phyloP scores from a whole-genome alignment of 1,284 basidiomycete genomes.

The Heterobasidion parviporum region DNA sequence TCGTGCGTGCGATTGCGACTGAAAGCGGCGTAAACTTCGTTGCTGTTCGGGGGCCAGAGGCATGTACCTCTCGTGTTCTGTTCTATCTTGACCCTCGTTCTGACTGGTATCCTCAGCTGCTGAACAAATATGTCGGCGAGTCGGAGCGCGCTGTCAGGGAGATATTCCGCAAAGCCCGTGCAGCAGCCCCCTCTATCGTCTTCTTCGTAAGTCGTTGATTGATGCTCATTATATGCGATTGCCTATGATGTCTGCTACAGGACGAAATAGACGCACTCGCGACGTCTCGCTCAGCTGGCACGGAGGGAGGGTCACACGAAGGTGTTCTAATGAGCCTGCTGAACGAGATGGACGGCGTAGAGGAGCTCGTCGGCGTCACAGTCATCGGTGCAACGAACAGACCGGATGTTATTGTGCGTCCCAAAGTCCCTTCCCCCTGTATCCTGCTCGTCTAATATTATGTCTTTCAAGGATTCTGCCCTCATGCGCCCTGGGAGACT shows the following conservation, averaged over 20 bases:
- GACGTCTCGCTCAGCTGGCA: conserved; percentile 63
- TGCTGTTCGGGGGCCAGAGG: conserved; percentile 97
- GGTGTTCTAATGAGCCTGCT: conserved; percentile 90
- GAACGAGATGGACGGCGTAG: conserved; percentile 98
- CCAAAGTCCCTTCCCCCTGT: background rate
- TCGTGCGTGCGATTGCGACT: conserved; percentile 89
- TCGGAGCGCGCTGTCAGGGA: conserved; percentile 93
- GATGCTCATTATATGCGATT: background rate
- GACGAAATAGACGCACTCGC: conserved; percentile 98
- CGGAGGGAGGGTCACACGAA: conserved; percentile 57
- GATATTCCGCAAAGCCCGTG: conserved; percentile 91
- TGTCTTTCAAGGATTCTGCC: conserved; percentile 70
- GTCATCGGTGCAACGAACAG: conserved; percentile 95
- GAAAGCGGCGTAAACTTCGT: conserved; percentile 97
- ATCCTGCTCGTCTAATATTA: background rate
- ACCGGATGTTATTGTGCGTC: conserved; percentile 82
- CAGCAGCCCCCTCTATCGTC: conserved; percentile 89
- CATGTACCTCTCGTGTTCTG: conserved; percentile 22
- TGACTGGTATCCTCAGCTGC: conserved; percentile 42
- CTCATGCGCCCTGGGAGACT: conserved; percentile 92
- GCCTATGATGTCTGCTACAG: conserved; percentile 29
- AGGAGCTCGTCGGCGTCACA: conserved; percentile 87
- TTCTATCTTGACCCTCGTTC: conserved; percentile 3
- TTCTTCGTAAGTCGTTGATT: conserved; percentile 71
- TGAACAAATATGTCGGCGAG: conserved; percentile 98